Evolutionary conservation across 2,329 filamentous ascomycete genomes (phyloP).

Genomic region (Thelonectria olida): DNA sequence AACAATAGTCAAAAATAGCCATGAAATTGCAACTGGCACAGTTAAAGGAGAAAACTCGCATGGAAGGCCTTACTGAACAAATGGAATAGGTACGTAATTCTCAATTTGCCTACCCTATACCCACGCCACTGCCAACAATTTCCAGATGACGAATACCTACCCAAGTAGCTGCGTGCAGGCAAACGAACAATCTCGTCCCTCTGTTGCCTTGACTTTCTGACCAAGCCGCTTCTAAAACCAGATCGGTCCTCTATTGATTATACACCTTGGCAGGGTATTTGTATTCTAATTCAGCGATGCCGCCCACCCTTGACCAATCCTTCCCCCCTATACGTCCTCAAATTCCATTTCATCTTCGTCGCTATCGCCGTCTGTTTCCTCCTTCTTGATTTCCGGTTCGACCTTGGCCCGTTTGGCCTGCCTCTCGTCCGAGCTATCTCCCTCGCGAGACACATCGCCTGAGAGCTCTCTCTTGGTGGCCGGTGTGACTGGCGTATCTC

Average conservation of each 20-base stretch:
- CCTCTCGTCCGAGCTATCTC: slow-evolving; percentile 50
- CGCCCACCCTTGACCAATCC: neutral
- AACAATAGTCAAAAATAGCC: too few relatives aligned
- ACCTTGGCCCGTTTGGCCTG: slow-evolving; percentile 70
- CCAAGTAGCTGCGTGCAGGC: neutral
- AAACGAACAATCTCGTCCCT: neutral
- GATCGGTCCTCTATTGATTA: slow-evolving; percentile 11
- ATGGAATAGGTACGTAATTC: too few relatives aligned
- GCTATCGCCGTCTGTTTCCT: slow-evolving; percentile 54
- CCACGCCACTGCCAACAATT: neutral
- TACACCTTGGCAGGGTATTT: slow-evolving; percentile 13
- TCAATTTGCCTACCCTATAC: neutral
- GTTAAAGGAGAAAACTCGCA: too few relatives aligned
- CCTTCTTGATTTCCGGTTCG: slow-evolving; percentile 59
- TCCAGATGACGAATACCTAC: too few relatives aligned
- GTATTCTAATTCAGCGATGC: neutral
- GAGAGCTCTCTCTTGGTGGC: slow-evolving; percentile 48
- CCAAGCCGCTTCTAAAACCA: neutral
- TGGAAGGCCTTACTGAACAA: too few relatives aligned
- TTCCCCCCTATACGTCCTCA: slow-evolving; percentile 59
- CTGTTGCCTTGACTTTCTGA: neutral
- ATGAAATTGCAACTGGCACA: too few relatives aligned
- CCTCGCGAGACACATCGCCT: slow-evolving; percentile 36
- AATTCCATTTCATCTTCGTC: slow-evolving; percentile 64
- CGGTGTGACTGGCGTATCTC: slow-evolving; percentile 44